Conservation (phyloP, 2,329 filamentous ascomycete genomes). For the Orbilia oligospora region DNA sequence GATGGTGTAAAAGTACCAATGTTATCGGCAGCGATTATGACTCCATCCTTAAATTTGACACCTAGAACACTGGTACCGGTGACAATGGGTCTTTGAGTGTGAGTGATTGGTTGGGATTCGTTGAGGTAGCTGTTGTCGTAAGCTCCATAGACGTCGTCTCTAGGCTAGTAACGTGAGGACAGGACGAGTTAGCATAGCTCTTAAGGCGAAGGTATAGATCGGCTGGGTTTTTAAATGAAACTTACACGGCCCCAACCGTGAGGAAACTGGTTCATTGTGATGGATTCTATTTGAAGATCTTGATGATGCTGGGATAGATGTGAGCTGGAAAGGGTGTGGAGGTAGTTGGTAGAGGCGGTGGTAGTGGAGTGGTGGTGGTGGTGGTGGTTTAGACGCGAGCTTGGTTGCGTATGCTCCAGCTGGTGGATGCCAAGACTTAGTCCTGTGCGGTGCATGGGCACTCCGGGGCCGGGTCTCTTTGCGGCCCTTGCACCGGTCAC, state of each 20-base stretch:
- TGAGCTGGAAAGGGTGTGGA: conserved; percentile 15
- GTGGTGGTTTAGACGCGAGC: conserved; percentile 50
- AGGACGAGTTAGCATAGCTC: conserved; percentile 14
- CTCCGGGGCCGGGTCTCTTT: too few relatives aligned
- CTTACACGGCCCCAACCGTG: conserved; percentile 81
- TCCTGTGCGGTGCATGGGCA: not conserved
- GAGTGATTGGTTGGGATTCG: conserved; percentile 72
- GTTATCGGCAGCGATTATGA: conserved; percentile 97
- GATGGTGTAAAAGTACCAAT: conserved; percentile 77
- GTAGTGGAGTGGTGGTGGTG: conserved; percentile 28
- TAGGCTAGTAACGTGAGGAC: conserved; percentile 75
- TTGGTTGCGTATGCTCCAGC: conserved; percentile 51
- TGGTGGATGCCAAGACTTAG: conserved; percentile 26
- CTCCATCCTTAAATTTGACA: conserved; percentile 95
- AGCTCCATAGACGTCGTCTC: conserved; percentile 95
- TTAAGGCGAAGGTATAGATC: not conserved
- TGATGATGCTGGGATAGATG: conserved; percentile 34
- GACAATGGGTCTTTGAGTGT: conserved; percentile 92
- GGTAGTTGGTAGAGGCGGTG: conserved; percentile 24
- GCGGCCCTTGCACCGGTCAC: not conserved
- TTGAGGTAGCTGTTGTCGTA: conserved; percentile 92
- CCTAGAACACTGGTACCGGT: conserved; percentile 96
- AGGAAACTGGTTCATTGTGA: conserved; percentile 78
- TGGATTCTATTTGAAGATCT: conserved; percentile 58
- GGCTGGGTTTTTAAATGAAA: conserved; percentile 59